Evolutionary conservation across 2,329 filamentous ascomycete genomes (phyloP).

Genomic region (Sphaceloma murrayae): DNA sequence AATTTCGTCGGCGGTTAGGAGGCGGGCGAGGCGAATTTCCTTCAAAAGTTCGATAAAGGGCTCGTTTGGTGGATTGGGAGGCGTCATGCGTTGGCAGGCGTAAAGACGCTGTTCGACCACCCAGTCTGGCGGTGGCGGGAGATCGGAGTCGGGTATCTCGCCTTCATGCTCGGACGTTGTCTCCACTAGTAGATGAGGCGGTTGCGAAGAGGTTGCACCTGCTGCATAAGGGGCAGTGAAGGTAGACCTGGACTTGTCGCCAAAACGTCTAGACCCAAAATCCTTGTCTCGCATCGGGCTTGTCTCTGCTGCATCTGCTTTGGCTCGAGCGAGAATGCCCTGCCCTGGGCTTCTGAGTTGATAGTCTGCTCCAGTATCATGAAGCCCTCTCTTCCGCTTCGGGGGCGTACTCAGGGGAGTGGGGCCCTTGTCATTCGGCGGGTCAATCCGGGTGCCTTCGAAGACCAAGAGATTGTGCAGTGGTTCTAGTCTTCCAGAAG

Average conservation of each 20-base stretch:
- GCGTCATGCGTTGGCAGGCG: slow-evolving; percentile 72
- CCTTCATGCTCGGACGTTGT: slow-evolving; percentile 72
- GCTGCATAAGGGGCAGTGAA: slow-evolving; percentile 20
- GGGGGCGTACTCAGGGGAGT: slow-evolving; percentile 18
- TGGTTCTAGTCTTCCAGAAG: slow-evolving; percentile 36
- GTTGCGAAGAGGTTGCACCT: slow-evolving; percentile 2
- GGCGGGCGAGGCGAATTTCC: slow-evolving; percentile 62
- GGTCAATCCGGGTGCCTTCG: slow-evolving; percentile 34
- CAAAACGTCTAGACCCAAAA: slow-evolving; percentile 26
- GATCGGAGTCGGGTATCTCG: slow-evolving; percentile 31
- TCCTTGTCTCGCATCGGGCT: slow-evolving; percentile 1
- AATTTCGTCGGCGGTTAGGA: slow-evolving; percentile 64
- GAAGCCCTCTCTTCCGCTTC: slow-evolving; percentile 3
- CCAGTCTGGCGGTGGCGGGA: slow-evolving; percentile 63
- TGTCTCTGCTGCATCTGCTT: slow-evolving; percentile 29
- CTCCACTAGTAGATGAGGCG: slow-evolving; percentile 48
- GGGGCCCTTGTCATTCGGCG: slow-evolving; percentile 26
- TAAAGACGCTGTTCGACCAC: slow-evolving; percentile 55
- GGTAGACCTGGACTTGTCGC: slow-evolving; percentile 24
- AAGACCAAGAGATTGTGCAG: slow-evolving; percentile 44
- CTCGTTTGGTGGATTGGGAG: slow-evolving; percentile 59
- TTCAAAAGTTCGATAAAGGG: slow-evolving; percentile 64
- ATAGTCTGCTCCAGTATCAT: slow-evolving; percentile 17
- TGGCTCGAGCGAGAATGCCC: slow-evolving; percentile 44
- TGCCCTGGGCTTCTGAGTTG: slow-evolving; percentile 22